Conservation (phyloP, 1,139 yeast genomes). For the Lizanozyma gosingica region DNA sequence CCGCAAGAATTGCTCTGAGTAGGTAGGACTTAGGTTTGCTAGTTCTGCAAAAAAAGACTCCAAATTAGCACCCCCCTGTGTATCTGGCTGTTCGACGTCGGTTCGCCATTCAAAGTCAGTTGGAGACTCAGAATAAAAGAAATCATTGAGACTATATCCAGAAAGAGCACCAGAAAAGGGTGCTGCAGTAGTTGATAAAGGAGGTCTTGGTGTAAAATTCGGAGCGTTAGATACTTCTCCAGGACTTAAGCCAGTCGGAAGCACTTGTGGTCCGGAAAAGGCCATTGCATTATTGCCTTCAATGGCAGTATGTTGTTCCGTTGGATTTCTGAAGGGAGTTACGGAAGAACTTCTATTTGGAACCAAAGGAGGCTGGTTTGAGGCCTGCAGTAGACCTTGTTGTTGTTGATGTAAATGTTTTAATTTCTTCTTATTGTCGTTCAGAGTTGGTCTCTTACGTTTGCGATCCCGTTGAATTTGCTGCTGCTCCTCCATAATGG, state of each 20-base stretch:
- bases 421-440: not conserved
- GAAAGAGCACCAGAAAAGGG: not conserved
- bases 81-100: slow-evolving; percentile 10
- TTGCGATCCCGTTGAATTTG: not conserved
- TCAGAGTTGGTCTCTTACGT: slow-evolving; percentile 1
- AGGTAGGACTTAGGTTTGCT: slow-evolving; percentile 20
- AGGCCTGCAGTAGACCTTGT: not conserved
- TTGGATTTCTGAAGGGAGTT: too few relatives aligned
- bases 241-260: not conserved
- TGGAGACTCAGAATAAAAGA: not conserved
- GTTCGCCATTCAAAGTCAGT: slow-evolving; percentile 22
- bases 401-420: slow-evolving; percentile 8
- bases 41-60: slow-evolving; percentile 37
- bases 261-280: not conserved
- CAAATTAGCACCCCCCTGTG: slow-evolving; percentile 18
- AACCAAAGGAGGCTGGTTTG: not conserved
- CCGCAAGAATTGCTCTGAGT: not conserved
- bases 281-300: not conserved
- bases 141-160: not conserved
- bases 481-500: not conserved
- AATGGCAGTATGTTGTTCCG: too few relatives aligned
- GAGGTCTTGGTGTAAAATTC: too few relatives aligned
- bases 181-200: not conserved
- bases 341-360: not conserved
- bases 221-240: not conserved